Percentiles rank a stretch among this genome's conserved stretches.
phyloP scores from a whole-genome alignment of 371 early-diverging fungal genomes.

The Nematocida minor region DNA sequence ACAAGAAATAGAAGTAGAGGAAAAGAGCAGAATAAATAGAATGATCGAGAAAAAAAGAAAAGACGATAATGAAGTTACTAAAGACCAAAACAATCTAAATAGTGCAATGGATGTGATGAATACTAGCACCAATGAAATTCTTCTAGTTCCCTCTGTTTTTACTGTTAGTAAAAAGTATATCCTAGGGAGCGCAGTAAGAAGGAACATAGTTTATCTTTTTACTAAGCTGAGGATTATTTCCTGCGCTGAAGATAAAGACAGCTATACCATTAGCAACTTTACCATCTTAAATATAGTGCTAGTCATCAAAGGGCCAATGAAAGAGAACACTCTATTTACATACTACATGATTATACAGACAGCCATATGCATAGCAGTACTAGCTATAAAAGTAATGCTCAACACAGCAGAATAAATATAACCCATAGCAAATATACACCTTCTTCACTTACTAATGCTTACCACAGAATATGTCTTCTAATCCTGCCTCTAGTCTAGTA shows the following conservation, averaged over 20 bases:
- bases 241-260: slow-evolving; percentile 2
- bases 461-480: no score
- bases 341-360: neutral
- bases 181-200: neutral
- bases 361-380: neutral
- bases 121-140: neutral
- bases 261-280: neutral
- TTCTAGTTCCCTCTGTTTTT: neutral
- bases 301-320: neutral
- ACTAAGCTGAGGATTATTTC: neutral
- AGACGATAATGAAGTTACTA: no score
- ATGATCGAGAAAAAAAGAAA: no score
- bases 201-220: neutral
- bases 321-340: slow-evolving; percentile 7
- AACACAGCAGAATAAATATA: no score
- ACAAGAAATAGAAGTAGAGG: no score
- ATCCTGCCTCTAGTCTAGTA: no score
- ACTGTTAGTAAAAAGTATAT: neutral
- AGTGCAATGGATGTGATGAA: no score
- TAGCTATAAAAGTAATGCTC: no score
- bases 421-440: no score
- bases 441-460: no score
- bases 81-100: no score
- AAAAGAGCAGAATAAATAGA: no score
- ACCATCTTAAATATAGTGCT: slow-evolving; percentile 34